Evolutionary conservation across 148 eudicot genomes (phyloP).

Genomic region (Cornus suecica): DNA sequence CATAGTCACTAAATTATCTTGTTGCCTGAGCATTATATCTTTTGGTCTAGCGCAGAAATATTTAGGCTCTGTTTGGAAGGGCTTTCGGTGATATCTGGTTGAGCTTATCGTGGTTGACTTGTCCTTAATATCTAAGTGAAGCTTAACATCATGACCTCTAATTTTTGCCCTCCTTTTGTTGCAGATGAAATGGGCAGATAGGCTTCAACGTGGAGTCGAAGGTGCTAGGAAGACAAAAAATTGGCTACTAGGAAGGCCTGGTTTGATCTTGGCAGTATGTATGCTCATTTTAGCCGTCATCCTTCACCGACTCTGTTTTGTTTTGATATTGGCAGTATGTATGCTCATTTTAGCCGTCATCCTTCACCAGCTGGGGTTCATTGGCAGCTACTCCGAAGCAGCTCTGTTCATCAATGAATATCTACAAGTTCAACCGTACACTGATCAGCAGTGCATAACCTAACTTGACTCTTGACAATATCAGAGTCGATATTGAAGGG

Average conservation of each 20-base stretch:
- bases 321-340: too few species aligned
- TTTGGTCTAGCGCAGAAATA: neutral
- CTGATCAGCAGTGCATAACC: neutral
- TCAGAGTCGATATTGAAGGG: neutral
- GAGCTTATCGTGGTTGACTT: neutral
- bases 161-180: neutral
- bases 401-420: neutral
- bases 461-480: neutral
- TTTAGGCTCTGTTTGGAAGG: too few species aligned
- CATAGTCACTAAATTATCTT: neutral
- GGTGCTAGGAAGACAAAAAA: constrained; percentile 81
- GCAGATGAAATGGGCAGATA: constrained; percentile 97
- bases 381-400: constrained; percentile 40
- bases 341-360: too few species aligned
- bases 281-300: constrained; percentile 77
- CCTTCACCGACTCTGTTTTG: too few species aligned
- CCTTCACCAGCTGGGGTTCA: constrained; percentile 75
- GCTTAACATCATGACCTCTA: neutral
- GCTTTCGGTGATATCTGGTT: neutral
- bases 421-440: neutral
- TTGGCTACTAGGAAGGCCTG: constrained; percentile 84
- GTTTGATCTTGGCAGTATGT: constrained; percentile 74
- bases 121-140: neutral
- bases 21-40: too few species aligned
- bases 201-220: constrained; percentile 77